Evolutionary conservation across 2,329 filamentous ascomycete species (phyloP), one percentile per base, ranked within the genome.

Genomic region (Sclerotinia sclerotiorum): DNA sequence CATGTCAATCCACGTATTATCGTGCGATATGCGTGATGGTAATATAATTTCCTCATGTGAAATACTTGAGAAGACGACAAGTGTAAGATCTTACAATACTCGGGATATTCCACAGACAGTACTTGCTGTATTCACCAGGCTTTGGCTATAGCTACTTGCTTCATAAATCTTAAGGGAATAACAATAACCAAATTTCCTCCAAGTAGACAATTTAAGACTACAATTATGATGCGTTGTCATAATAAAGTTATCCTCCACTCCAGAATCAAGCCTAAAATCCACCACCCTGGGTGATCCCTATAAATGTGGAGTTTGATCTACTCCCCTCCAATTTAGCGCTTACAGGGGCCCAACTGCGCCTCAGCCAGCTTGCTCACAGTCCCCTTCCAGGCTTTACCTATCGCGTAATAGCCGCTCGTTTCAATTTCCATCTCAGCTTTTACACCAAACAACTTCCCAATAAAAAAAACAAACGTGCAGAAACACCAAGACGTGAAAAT

Each of bases 381-480:
- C 58, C 44, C 8, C 58, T 49, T 49, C 24, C 24, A 32, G 57
- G 42, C 27, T 24, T 49, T n/a, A 35, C 7, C 58, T 49, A 24
- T 62, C 19, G 35, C 58, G 58, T 46, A 29, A 62, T 39, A 35
- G 29, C 21, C 29, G 27, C 46, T 62, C 29, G 58, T 39, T 62
- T 62, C n/a, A 51, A 62, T 17, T 10, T 42, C 35, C 35, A 57
- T 42, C 35, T 24, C 2, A 24, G 5, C 44, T 17, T 61, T 0
- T 35, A 10, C 11, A 48, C 44, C 58, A 49, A 61, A 49, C 42
- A 49, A 61, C 24, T 21, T 57, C 11, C n/a, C 13, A 35, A 35
- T 32, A 6, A 35, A 10, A 8, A 48, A 32, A 60, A 60, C 57
- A 60, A 60, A 60, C 42, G 57, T 60, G 57, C 58, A 49, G 58